These are phyloP conservation scores for Mediolabrus comicus DNA, from an alignment of 108 stramenopile genomes.

Conservation along the genomic window DNA sequence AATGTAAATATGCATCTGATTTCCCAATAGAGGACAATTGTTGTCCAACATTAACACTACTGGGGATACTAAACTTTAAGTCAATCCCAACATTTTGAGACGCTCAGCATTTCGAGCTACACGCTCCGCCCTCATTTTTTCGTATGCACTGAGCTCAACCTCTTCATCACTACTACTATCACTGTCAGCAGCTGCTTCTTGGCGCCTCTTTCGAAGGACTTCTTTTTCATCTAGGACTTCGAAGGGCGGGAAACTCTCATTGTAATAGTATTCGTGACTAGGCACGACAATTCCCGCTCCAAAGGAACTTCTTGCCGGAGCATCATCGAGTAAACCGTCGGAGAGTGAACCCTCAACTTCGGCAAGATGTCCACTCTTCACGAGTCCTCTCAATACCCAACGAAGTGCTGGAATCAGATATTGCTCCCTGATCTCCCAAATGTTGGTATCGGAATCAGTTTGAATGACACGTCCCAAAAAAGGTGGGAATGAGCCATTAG, in stretches of 20 bases:
- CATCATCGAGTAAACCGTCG: constrained; percentile 52
- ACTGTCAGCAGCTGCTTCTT: constrained; percentile 5
- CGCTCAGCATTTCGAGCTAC: constrained; percentile 85
- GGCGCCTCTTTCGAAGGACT: constrained; percentile 48
- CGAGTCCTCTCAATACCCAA: constrained; percentile 82
- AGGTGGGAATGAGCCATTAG: constrained; percentile 75
- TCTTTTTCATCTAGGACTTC: constrained; percentile 69
- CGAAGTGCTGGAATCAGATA: constrained; percentile 74
- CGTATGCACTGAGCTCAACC: constrained; percentile 86
- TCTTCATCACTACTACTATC: constrained; percentile 34
- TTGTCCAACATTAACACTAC: neutral
- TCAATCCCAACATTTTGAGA: constrained; percentile 77
- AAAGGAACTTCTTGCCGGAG: constrained; percentile 15
- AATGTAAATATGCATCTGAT: neutral
- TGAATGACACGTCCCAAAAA: constrained; percentile 79
- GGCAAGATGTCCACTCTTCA: constrained; percentile 72
- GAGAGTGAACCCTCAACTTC: constrained; percentile 55
- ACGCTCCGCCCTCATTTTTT: constrained; percentile 79
- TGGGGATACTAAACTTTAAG: no score
- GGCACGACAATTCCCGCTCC: constrained; percentile 32
- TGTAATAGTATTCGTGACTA: constrained; percentile 60
- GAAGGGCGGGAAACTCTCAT: constrained; percentile 46
- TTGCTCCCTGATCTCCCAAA: constrained; percentile 80
- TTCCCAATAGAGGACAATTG: neutral
- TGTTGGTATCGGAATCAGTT: constrained; percentile 12